Evolutionary conservation across 2,329 filamentous ascomycete species (phyloP).

Genomic region (Calonectria crousiana): DNA sequence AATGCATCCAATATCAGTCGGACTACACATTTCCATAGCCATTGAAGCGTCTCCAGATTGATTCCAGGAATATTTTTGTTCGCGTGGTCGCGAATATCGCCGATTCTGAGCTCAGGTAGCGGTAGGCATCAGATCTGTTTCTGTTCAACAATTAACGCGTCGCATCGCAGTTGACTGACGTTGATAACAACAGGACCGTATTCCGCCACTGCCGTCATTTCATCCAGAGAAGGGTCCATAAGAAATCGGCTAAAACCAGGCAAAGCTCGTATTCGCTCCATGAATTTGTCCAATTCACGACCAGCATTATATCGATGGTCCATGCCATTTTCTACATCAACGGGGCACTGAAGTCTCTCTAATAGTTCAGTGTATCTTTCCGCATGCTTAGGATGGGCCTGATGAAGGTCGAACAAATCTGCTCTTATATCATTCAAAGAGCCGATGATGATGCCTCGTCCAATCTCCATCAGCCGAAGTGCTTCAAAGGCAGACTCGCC

Average conservation of each 20-base stretch:
- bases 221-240: background rate
- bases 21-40: background rate
- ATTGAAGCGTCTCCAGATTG: background rate
- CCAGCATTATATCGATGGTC: background rate
- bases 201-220: background rate
- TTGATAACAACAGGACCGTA: conserved; percentile 1
- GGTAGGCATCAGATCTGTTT: background rate
- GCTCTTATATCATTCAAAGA: background rate
- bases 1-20: background rate
- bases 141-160: background rate
- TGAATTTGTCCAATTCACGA: background rate
- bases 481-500: background rate
- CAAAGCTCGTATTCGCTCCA: background rate
- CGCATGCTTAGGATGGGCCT: background rate
- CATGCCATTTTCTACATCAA: background rate
- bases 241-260: background rate
- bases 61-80: too few relatives aligned
- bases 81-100: background rate
- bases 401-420: background rate
- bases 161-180: background rate
- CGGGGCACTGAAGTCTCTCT: background rate
- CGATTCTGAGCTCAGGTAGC: background rate
- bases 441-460: background rate
- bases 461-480: background rate
- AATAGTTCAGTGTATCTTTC: background rate